These are phyloP conservation scores for Aspergillus felis DNA, from an alignment of 2,329 filamentous ascomycete species.

Conservation along the genomic window DNA sequence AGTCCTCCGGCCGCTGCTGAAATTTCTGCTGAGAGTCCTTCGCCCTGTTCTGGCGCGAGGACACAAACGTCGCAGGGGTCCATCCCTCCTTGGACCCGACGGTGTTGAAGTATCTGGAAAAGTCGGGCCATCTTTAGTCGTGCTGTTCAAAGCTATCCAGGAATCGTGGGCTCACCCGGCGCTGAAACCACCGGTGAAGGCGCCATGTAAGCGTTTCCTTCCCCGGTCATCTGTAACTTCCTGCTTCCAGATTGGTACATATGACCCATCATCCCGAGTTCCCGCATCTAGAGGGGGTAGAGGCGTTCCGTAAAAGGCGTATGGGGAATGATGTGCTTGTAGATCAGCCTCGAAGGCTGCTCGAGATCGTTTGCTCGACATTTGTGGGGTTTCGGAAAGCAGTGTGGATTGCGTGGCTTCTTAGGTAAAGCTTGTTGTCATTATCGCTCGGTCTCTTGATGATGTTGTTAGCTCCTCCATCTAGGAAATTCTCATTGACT, in stretches of 20 bases:
- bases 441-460: not conserved
- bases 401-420: not conserved
- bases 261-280: conserved; percentile 82
- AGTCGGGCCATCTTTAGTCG: conserved; percentile 27
- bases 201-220: conserved; percentile 85
- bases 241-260: conserved; percentile 96
- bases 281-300: conserved; percentile 73
- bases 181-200: conserved; percentile 94
- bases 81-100: conserved; percentile 98
- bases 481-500: not conserved
- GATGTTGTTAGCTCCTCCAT: not conserved
- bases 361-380: conserved; percentile 77
- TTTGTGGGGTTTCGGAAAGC: conserved; percentile 30
- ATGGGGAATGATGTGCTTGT: conserved; percentile 65
- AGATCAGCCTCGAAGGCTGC: conserved; percentile 73
- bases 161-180: conserved; percentile 67
- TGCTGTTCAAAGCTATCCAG: conserved; percentile 24
- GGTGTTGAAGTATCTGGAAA: conserved; percentile 84
- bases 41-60: conserved; percentile 74
- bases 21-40: conserved; percentile 57
- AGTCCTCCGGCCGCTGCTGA: conserved; percentile 73
- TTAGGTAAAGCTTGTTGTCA: not conserved
- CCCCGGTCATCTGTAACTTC: conserved; percentile 92
- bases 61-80: conserved; percentile 88
- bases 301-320: conserved; percentile 77